A percentile compares a stretch with the other conserved stretches of the same genome.
These are phyloP conservation scores for Monoraphidium neglectum DNA, from an alignment of 139 green algal genomes.

Conservation along the genomic window DNA sequence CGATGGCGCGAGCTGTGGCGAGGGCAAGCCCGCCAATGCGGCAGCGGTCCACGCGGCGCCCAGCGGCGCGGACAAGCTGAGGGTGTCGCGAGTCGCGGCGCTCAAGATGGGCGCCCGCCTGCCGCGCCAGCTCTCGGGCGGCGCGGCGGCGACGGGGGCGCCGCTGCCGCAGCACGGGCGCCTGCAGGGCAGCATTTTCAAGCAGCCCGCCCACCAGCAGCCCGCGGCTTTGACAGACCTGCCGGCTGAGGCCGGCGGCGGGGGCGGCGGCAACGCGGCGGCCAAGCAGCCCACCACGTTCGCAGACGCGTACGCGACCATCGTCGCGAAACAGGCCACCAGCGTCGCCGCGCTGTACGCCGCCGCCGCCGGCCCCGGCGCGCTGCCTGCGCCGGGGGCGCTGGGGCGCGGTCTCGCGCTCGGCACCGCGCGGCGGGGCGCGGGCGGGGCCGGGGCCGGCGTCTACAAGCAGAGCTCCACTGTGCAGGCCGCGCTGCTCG, in stretches of 20 bases:
- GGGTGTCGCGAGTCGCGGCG: background rate
- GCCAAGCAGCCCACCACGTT: background rate
- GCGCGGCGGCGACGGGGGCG: too few species aligned
- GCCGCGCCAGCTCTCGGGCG: background rate
- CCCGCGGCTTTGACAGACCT: background rate
- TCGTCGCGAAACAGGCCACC: too few species aligned
- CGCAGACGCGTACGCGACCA: too few species aligned
- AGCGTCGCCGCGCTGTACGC: too few species aligned
- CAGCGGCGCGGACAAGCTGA: background rate
- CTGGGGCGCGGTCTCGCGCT: too few species aligned
- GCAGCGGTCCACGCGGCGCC: background rate
- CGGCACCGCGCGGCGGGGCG: too few species aligned
- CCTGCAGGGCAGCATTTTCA: background rate
- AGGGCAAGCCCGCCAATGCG: background rate
- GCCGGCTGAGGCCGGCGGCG: background rate
- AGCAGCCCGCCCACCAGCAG: background rate
- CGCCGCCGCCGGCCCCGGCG: too few species aligned
- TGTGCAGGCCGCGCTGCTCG: constrained; percentile 21
- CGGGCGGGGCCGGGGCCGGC: too few species aligned
- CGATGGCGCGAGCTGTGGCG: background rate
- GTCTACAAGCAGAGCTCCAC: constrained; percentile 14
- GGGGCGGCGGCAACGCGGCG: background rate
- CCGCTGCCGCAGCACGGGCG: too few species aligned
- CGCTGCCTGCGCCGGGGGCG: too few species aligned
- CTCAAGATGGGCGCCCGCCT: constrained; percentile 17